phyloP scores from a whole-genome alignment of 1,139 yeast genomes.

The Nematodospora anomalae region DNA sequence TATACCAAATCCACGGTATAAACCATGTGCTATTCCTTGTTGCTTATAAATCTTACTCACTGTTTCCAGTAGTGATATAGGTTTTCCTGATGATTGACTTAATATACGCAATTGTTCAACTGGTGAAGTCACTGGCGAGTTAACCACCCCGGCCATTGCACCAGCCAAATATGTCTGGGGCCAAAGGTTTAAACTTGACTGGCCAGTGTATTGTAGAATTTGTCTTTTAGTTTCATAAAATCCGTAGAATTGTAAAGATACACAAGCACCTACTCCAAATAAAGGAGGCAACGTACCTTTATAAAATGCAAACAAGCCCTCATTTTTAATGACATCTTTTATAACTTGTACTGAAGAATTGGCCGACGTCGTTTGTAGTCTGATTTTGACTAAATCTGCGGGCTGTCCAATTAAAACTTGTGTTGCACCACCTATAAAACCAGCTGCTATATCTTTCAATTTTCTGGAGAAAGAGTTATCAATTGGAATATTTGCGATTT shows the following conservation, averaged over 20 bases:
- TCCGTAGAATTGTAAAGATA: constrained; percentile 72
- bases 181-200: constrained; percentile 46
- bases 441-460: constrained; percentile 58
- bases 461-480: constrained; percentile 58
- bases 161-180: constrained; percentile 73
- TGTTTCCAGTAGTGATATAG: constrained; percentile 43
- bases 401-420: constrained; percentile 79
- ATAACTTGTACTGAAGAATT: constrained; percentile 50
- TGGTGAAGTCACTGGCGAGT: constrained; percentile 69
- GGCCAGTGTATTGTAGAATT: constrained; percentile 32
- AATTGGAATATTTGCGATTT: constrained; percentile 17
- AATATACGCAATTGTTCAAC: constrained; percentile 76
- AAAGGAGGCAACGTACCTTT: constrained; percentile 49
- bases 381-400: constrained; percentile 65
- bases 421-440: constrained; percentile 56
- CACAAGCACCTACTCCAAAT: constrained; percentile 71
- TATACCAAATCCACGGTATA: constrained; percentile 60
- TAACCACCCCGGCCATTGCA: constrained; percentile 75
- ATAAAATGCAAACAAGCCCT: constrained; percentile 64
- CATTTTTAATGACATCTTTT: constrained; percentile 54
- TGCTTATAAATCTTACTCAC: constrained; percentile 43
- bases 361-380: constrained; percentile 54
- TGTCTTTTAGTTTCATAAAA: constrained; percentile 76
- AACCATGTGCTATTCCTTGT: constrained; percentile 51
- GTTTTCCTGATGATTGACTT: constrained; percentile 52